Conservation (phyloP, 768 basidiomycete genomes). For the Tylopilus plumbeoviolaceoides region DNA sequence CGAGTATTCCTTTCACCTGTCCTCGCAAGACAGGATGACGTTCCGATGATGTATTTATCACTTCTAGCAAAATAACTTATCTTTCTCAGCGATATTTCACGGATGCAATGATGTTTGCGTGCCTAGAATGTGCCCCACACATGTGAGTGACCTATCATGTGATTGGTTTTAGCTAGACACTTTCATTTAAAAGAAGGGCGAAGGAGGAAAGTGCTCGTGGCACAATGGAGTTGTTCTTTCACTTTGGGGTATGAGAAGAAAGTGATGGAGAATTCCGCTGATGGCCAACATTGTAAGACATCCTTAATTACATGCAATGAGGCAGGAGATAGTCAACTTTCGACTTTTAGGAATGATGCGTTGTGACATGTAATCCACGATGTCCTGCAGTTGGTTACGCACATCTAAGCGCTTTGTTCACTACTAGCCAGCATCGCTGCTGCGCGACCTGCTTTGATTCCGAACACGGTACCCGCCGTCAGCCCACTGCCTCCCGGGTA, state of each 20-base stretch:
- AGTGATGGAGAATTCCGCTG: neutral
- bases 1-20: slow-evolving; percentile 46
- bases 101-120: slow-evolving; percentile 25
- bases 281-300: too few relatives aligned
- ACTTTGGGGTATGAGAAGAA: slow-evolving; percentile 29
- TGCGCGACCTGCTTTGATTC: slow-evolving; percentile 47
- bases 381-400: too few relatives aligned
- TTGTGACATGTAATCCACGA: too few relatives aligned
- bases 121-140: slow-evolving; percentile 12
- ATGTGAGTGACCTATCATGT: slow-evolving; percentile 11
- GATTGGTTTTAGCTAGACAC: neutral
- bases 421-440: slow-evolving; percentile 33
- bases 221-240: slow-evolving; percentile 47
- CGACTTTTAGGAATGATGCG: too few relatives aligned
- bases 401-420: neutral
- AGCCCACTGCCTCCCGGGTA: slow-evolving; percentile 70
- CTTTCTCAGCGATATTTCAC: slow-evolving; percentile 43
- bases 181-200: slow-evolving; percentile 36
- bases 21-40: slow-evolving; percentile 41
- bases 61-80: slow-evolving; percentile 43
- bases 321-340: too few relatives aligned
- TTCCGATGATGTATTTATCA: slow-evolving; percentile 52
- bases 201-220: slow-evolving; percentile 52
- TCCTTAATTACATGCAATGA: too few relatives aligned
- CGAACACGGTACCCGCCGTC: slow-evolving; percentile 64